These are phyloP conservation scores for Pisolithus marmoratus DNA, from an alignment of 768 basidiomycete genomes.

Conservation along the genomic window DNA sequence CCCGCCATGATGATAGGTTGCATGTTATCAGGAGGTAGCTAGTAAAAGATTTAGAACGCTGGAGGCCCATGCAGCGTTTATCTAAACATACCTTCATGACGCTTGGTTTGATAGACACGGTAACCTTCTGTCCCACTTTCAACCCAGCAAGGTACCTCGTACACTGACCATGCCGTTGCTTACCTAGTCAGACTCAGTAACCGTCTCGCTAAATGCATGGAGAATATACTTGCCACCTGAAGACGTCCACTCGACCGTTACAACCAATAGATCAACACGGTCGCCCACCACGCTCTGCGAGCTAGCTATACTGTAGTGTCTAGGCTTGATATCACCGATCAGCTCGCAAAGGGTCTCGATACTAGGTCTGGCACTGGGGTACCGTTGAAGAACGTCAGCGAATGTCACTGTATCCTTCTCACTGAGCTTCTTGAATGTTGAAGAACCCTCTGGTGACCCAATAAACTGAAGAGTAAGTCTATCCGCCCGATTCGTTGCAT, in stretches of 20 bases:
- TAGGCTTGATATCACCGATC: conserved; percentile 91
- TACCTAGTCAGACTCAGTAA: conserved; percentile 41
- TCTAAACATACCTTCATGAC: conserved; percentile 83
- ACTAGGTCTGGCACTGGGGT: conserved; percentile 71
- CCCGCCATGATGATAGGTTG: conserved; percentile 99
- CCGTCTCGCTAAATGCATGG: background rate
- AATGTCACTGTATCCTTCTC: conserved; percentile 96
- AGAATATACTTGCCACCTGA: conserved; percentile 59
- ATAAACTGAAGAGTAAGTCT: conserved; percentile 84
- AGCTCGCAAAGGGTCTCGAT: conserved; percentile 85
- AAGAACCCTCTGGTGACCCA: conserved; percentile 82
- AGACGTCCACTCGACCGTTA: conserved; percentile 92
- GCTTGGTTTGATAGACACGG: conserved; percentile 96
- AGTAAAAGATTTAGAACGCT: conserved; percentile 9
- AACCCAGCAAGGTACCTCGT: conserved; percentile 89
- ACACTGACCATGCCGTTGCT: conserved; percentile 85
- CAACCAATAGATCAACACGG: conserved; percentile 89
- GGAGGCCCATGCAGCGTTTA: background rate
- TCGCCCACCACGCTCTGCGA: conserved; percentile 94
- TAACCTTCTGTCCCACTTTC: conserved; percentile 84
- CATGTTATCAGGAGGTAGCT: conserved; percentile 78
- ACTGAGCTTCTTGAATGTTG: conserved; percentile 91
- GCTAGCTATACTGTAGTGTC: conserved; percentile 98
- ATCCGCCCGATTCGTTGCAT: conserved; percentile 67
- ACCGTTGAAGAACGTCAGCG: conserved; percentile 76